These are phyloP conservation scores for Venturia oleaginea DNA, from an alignment of 2,329 filamentous ascomycete genomes.

Conservation along the genomic window DNA sequence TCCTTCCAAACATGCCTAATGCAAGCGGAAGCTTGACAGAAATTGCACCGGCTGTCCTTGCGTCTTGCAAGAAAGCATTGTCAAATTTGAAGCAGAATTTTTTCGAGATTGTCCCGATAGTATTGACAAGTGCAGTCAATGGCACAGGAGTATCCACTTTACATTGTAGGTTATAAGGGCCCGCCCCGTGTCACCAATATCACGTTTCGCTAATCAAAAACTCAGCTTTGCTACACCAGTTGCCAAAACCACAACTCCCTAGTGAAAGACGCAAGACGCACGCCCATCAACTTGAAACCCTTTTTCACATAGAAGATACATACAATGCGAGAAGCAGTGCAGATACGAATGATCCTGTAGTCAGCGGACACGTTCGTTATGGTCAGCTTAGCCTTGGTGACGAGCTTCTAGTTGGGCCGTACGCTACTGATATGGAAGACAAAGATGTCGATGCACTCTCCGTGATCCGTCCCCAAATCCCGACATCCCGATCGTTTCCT, in stretches of 20 bases:
- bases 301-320: slow-evolving; percentile 88
- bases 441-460: slow-evolving; percentile 16
- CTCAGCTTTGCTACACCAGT: slow-evolving; percentile 54
- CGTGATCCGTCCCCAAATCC: slow-evolving; percentile 22
- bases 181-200: neutral
- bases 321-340: slow-evolving; percentile 52
- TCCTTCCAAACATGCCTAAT: slow-evolving; percentile 29
- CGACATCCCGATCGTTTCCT: slow-evolving; percentile 39
- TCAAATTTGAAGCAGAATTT: slow-evolving; percentile 39
- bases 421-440: slow-evolving; percentile 24
- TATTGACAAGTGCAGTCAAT: slow-evolving; percentile 79
- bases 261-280: slow-evolving; percentile 13
- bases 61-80: slow-evolving; percentile 50
- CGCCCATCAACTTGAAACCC: slow-evolving; percentile 37
- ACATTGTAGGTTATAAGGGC: slow-evolving; percentile 43
- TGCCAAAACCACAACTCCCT: slow-evolving; percentile 51
- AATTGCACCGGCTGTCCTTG: slow-evolving; percentile 48
- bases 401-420: slow-evolving; percentile 69
- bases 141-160: slow-evolving; percentile 73
- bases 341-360: slow-evolving; percentile 39
- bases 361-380: slow-evolving; percentile 77
- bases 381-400: slow-evolving; percentile 72
- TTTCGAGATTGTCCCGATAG: slow-evolving; percentile 60
- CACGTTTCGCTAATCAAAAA: neutral
- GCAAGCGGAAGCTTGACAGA: slow-evolving; percentile 42